These are phyloP conservation scores for Xanthoconium stramineum DNA, from an alignment of 768 basidiomycete species.

Conservation along the genomic window DNA sequence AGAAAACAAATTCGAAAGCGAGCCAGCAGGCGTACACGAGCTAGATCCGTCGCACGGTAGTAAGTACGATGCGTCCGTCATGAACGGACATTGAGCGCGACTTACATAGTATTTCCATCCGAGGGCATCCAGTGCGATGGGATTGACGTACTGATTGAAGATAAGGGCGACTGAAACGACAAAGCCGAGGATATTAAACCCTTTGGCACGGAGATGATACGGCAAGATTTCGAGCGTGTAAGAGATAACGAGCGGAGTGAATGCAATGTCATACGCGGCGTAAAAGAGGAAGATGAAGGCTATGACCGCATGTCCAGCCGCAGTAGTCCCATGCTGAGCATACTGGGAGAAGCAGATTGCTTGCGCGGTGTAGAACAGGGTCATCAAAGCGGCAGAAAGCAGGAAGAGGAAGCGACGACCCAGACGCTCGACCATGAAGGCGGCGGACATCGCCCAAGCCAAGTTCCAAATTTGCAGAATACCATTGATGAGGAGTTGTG, in stretches of 20 bases:
- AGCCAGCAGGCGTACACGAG: conserved; percentile 74
- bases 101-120: conserved; percentile 76
- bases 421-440: conserved; percentile 59
- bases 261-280: conserved; percentile 75
- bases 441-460: conserved; percentile 53
- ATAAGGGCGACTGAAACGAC: conserved; percentile 75
- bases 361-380: conserved; percentile 64
- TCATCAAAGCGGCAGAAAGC: conserved; percentile 55
- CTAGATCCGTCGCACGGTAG: conserved; percentile 20
- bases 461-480: conserved; percentile 85
- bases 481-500: conserved; percentile 80
- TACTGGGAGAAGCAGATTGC: conserved; percentile 63
- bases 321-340: conserved; percentile 36
- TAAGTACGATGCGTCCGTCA: background rate
- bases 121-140: conserved; percentile 62
- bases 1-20: conserved; percentile 58
- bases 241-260: conserved; percentile 81
- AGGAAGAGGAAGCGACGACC: conserved; percentile 72
- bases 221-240: conserved; percentile 91
- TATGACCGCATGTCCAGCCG: conserved; percentile 68
- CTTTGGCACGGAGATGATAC: conserved; percentile 79
- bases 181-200: conserved; percentile 80
- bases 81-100: background rate
- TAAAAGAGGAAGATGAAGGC: conserved; percentile 85
- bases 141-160: conserved; percentile 89